Base-by-base conservation (phyloP, 257 asterid genomes). In the Schizonepeta tenuifolia region DNA sequence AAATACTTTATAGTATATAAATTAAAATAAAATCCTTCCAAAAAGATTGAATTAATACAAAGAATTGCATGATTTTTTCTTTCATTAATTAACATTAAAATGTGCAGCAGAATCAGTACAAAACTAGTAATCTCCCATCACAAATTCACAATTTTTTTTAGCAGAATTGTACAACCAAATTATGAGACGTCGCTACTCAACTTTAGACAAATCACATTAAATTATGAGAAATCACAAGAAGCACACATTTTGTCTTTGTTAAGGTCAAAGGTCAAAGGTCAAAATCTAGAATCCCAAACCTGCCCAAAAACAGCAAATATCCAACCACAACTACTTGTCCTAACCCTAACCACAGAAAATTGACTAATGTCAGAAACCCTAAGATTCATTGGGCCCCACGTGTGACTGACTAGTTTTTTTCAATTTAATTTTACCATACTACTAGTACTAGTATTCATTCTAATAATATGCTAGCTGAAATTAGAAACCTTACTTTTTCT, bases 361-460 rank as follows among this genome's bases (percentile, higher is more conserved):
- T 44, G 47, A 61, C 80, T 2, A 21, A 33, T 61, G 13, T 54
- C 77, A 46, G 22, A 71, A 71, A 76, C 81, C 77, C 81, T 77
- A 77, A 58, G 33, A 35, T 36, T 41, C 44, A 22, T 6, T 51
- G 58, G 58, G 54, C 5, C 54, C 54, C 56, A 49, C 59, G 0
- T 3, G 26, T 24, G 1, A 24, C 26, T 24, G 1, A 54, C 4
- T 2, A 47, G 5, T 47, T 9, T 18, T 0, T 2, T 18, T 2
- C 59, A 20, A 9, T 53, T 49, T 6, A 11, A 0, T 55, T 24
- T 2, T 1, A 24, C 26, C 26, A 24, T 24, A 24, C 26, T 24
- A 24, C 1, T 24, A 24, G 2, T 24, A 24, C 26, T 24, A 24
- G 26, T 24, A 24, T 24, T 24, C 26, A 1, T 24, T 24, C 2